Percentiles rank a stretch among this genome's conserved stretches.
These are phyloP conservation scores for Lenwebbia sp. DNA, from an alignment of 345 rosid genomes.

Conservation along the genomic window DNA sequence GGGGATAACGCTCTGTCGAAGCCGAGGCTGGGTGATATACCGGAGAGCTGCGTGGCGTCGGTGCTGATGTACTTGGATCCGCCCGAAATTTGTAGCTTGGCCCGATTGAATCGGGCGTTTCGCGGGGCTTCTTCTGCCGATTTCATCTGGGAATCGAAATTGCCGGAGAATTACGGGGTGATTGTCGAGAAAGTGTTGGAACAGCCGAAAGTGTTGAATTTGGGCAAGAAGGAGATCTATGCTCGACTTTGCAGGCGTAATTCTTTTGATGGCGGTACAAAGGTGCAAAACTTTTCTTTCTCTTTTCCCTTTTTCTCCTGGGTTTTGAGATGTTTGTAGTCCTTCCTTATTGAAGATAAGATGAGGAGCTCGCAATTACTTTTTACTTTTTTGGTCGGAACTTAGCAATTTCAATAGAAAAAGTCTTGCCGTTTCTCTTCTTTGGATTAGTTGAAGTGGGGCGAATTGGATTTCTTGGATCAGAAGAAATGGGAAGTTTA, in stretches of 20 bases:
- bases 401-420: not conserved
- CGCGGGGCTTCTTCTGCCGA: slow-evolving; percentile 51
- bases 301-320: not conserved
- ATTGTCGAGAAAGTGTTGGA: slow-evolving; percentile 31
- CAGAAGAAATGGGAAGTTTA: not conserved
- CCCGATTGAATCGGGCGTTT: slow-evolving; percentile 37
- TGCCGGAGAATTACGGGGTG: slow-evolving; percentile 33
- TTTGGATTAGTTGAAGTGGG: not conserved
- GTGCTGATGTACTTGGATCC: slow-evolving; percentile 40
- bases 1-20: slow-evolving; percentile 9
- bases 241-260: slow-evolving; percentile 27
- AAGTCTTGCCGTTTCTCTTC: not conserved
- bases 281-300: slow-evolving; percentile 16
- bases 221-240: slow-evolving; percentile 34
- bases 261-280: slow-evolving; percentile 36
- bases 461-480: not conserved
- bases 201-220: slow-evolving; percentile 13
- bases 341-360: not conserved
- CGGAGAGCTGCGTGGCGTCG: slow-evolving; percentile 54
- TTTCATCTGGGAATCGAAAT: slow-evolving; percentile 54
- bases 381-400: not conserved
- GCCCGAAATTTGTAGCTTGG: slow-evolving; percentile 43
- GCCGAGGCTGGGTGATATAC: slow-evolving; percentile 39
- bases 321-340: not conserved
- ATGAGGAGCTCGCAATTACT: not conserved